Base-by-base conservation (phyloP, 1,284 basidiomycete species). In the Puccinia coronata region DNA sequence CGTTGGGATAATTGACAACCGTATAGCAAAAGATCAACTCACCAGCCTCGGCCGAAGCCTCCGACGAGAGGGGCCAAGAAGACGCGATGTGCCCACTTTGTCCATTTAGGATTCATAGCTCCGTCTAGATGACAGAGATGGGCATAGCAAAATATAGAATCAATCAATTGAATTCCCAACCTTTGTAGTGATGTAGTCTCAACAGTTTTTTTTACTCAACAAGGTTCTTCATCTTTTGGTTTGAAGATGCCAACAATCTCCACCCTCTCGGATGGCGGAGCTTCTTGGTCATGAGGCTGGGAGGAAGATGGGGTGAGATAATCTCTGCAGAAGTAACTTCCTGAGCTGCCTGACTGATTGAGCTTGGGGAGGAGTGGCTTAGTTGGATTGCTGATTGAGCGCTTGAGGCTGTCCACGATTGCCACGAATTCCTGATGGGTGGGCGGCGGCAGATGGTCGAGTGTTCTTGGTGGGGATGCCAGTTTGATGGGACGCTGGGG, bases 51-150 rank as follows among this genome's bases (percentile, higher is more conserved):
- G 36, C 78, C 78, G 63, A 80, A 80, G 18, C 78, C 78, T 9
- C 83, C 83, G n/a, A 85, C 82, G 28, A 85, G 49, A 23, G 81
- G 82, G 5, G 84, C 78, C 84, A 86, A 83, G 65, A 95, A 91
- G 86, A 93, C 91, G 82, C 93, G 90, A 86, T 95, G 93, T 20
- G 94, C 86, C 93, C 93, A 94, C 88, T 95, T 94, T n/a, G 92
- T 93, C 11, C 93, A 93, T 90, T 94, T 86, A 0, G 93, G 93
- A 85, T 95, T 95, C 28, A 94, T 87, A 16, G 82, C 80, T 2
- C 84, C 82, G 49, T 83, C 82, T 63, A 69, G 55, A 63, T 63
- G 18, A 73, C 39, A 49, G 61, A n/a, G n/a, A n/a, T n/a, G n/a
- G n/a, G n/a, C n/a, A n/a, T n/a, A n/a, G 12, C 74, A 59, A 43